Conservation (phyloP, 306 rosid species). For the Prunus armeniaca region DNA sequence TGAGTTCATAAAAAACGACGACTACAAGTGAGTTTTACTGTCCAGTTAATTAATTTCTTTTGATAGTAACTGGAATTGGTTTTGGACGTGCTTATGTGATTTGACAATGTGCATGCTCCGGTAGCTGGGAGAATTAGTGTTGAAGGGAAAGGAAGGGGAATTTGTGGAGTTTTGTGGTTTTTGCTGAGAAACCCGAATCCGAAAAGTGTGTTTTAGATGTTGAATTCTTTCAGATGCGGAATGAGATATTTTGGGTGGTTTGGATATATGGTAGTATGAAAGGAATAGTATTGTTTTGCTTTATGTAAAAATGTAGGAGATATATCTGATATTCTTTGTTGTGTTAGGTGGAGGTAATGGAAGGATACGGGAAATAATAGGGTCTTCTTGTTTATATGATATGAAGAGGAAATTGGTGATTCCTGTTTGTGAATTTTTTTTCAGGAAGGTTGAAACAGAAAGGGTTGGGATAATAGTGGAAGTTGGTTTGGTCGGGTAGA, state of each 20-base stretch:
- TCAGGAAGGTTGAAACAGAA: neutral
- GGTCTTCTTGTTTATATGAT: neutral
- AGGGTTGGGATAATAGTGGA: neutral
- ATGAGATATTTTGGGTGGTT: neutral
- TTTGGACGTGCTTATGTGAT: neutral
- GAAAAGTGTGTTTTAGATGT: neutral
- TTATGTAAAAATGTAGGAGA: neutral
- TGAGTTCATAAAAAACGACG: conserved; percentile 93
- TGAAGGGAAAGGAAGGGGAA: neutral
- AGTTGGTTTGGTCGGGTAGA: neutral
- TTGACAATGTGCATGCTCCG: neutral
- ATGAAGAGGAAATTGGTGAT: neutral
- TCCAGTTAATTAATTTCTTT: neutral
- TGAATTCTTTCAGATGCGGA: neutral
- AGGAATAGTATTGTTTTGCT: neutral
- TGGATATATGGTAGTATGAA: neutral
- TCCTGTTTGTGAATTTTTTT: neutral
- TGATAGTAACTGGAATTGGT: neutral
- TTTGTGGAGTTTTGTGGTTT: neutral
- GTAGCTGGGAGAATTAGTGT: neutral
- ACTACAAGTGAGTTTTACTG: conserved; percentile 56
- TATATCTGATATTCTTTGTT: neutral
- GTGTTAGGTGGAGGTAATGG: neutral
- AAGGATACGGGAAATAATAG: neutral
- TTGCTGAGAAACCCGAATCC: neutral